phyloP scores from a whole-genome alignment of 441 rosid species.

The Theobroma grandiflorum region DNA sequence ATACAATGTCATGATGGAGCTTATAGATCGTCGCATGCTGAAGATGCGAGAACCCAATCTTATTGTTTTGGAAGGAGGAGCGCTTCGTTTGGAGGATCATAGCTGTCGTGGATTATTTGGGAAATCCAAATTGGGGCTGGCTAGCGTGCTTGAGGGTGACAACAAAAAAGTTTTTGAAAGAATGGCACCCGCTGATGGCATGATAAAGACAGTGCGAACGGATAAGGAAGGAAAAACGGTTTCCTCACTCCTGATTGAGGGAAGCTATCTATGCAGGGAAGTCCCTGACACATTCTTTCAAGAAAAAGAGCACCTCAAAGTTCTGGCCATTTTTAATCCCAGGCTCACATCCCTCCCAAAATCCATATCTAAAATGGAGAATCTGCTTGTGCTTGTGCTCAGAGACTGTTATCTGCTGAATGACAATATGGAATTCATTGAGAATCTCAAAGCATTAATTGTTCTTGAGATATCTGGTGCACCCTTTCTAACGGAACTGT shows the following conservation, averaged over 20 bases:
- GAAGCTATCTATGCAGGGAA: conserved; percentile 37
- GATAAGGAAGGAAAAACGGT: conserved; percentile 28
- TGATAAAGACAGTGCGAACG: conserved; percentile 48
- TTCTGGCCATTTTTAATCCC: conserved; percentile 54
- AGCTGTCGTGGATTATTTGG: conserved; percentile 22
- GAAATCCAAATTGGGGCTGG: conserved; percentile 43
- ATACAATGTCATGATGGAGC: conserved; percentile 57
- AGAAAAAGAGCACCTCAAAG: conserved; percentile 40
- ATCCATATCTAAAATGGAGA: background rate
- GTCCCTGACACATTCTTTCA: conserved; percentile 31
- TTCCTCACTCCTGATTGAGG: conserved; percentile 55
- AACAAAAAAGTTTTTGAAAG: conserved; percentile 44
- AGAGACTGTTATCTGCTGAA: conserved; percentile 53
- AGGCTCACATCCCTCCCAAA: conserved; percentile 24
- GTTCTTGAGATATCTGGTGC: conserved; percentile 71
- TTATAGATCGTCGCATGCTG: conserved; percentile 50
- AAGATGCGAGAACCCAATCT: conserved; percentile 52
- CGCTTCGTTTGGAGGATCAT: conserved; percentile 36
- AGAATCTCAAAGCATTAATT: conserved; percentile 35
- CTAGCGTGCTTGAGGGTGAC: conserved; percentile 36
- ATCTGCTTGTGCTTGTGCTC: conserved; percentile 52
- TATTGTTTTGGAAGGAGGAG: conserved; percentile 49
- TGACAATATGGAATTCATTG: conserved; percentile 28
- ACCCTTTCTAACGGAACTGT: conserved; percentile 38
- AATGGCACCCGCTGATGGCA: conserved; percentile 53